Conservation (phyloP, 106 monocot genomes). For the Apostasia ramifera region DNA sequence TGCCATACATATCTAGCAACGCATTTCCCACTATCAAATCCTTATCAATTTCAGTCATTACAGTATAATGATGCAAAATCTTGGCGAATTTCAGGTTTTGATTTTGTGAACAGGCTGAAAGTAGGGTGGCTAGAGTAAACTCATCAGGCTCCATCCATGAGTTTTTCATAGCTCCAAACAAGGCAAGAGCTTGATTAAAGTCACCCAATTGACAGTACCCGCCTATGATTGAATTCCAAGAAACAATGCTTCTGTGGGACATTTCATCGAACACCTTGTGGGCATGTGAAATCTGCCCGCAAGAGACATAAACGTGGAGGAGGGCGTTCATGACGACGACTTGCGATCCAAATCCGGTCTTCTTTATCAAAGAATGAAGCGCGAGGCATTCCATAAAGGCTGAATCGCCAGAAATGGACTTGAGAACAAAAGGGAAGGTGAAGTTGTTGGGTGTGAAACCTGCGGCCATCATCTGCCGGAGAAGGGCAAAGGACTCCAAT, state of each 20-base stretch:
- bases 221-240: conserved; percentile 72
- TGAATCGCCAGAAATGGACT: conserved; percentile 23
- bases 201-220: conserved; percentile 46
- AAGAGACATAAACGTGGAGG: conserved; percentile 31
- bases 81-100: conserved; percentile 24
- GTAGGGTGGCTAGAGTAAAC: conserved; percentile 55
- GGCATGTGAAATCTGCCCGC: conserved; percentile 12
- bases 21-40: conserved; percentile 60
- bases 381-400: conserved; percentile 6
- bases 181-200: conserved; percentile 13
- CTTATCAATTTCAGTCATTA: conserved; percentile 10
- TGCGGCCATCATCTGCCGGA: conserved; percentile 28
- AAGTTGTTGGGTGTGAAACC: conserved; percentile 54
- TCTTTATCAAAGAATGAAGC: conserved; percentile 34
- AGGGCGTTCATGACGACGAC: conserved; percentile 67
- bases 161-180: conserved; percentile 39
- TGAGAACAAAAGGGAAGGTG: conserved; percentile 70
- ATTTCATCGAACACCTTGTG: conserved; percentile 58
- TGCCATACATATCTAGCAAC: conserved; percentile 73
- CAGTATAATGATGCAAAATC: conserved; percentile 27
- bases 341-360: conserved; percentile 52
- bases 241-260: conserved; percentile 35
- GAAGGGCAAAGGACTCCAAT: conserved; percentile 33
- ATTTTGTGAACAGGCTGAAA: conserved; percentile 38
- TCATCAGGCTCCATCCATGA: conserved; percentile 33